Percentiles rank a stretch among this genome's conserved stretches.
phyloP scores from a whole-genome alignment of 2,329 filamentous ascomycete genomes.

The Pyrenochaeta sp. region DNA sequence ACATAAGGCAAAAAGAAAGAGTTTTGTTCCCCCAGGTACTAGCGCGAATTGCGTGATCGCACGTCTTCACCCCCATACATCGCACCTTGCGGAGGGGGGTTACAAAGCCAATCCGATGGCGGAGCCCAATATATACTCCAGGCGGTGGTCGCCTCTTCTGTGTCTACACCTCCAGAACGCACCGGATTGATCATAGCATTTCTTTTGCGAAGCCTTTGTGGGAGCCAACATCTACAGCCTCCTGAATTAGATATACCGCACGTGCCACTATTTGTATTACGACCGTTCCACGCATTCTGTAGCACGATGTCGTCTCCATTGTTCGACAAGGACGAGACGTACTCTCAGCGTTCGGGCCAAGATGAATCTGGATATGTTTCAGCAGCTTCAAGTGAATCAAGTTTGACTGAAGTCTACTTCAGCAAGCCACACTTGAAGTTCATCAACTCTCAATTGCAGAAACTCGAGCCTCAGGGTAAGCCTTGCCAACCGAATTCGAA shows the following conservation, averaged over 20 bases:
- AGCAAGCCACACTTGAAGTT: slow-evolving; percentile 87
- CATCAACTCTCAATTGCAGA: slow-evolving; percentile 87
- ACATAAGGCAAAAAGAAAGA: slow-evolving; percentile 28
- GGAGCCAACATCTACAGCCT: slow-evolving; percentile 16
- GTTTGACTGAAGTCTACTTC: slow-evolving; percentile 80
- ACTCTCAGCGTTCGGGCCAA: slow-evolving; percentile 35
- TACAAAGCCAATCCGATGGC: slow-evolving; percentile 40
- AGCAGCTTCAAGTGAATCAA: slow-evolving; percentile 67
- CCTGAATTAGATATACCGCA: slow-evolving; percentile 23
- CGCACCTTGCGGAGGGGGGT: slow-evolving; percentile 37
- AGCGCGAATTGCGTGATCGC: slow-evolving; percentile 45
- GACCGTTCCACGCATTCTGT: slow-evolving; percentile 8
- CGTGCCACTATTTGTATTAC: slow-evolving; percentile 20
- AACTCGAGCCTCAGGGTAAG: slow-evolving; percentile 79
- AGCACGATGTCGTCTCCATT: slow-evolving; percentile 38
- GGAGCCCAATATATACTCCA: slow-evolving; percentile 39
- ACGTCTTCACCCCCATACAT: slow-evolving; percentile 38
- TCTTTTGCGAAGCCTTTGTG: slow-evolving; percentile 22
- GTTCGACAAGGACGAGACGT: slow-evolving; percentile 30
- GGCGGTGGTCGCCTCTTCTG: slow-evolving; percentile 18
- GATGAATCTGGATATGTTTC: slow-evolving; percentile 87
- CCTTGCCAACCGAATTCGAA: slow-evolving; percentile 7
- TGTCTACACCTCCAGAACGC: slow-evolving; percentile 24
- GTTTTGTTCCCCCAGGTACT: slow-evolving; percentile 32
- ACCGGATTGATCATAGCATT: slow-evolving; percentile 28